A percentile compares a stretch with the other conserved stretches of the same genome.
Evolutionary conservation across 164 flowering plant species (phyloP).

Genomic region (Berberis thunbergii): DNA sequence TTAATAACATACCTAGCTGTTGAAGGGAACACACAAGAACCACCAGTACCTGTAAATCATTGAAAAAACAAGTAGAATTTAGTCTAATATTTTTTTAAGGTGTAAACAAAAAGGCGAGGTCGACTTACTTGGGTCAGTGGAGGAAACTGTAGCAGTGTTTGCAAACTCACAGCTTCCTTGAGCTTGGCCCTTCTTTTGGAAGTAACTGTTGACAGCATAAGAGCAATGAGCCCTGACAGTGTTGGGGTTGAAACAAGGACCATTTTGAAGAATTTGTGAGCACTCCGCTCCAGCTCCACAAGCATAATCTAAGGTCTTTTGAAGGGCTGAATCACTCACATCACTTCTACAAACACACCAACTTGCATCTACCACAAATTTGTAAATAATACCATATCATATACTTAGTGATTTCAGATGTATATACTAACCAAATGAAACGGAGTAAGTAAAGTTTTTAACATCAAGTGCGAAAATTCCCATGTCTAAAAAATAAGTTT

Average conservation of each 20-base stretch:
- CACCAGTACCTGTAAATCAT: conserved; percentile 21
- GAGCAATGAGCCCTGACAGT: conserved; percentile 61
- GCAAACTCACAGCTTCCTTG: conserved; percentile 52
- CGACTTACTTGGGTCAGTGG: conserved; percentile 36
- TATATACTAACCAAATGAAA: background rate
- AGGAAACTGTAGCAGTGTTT: conserved; percentile 31
- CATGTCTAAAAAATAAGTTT: background rate
- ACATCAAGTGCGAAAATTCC: background rate
- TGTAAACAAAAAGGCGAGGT: background rate
- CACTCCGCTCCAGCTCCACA: conserved; percentile 91
- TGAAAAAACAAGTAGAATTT: background rate
- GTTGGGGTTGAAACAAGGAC: conserved; percentile 65
- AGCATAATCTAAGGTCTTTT: conserved; percentile 70
- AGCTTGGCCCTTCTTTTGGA: conserved; percentile 45
- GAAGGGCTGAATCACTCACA: conserved; percentile 31
- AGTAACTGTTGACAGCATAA: conserved; percentile 80
- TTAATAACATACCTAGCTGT: conserved; percentile 26
- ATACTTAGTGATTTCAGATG: background rate
- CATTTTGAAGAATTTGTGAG: conserved; percentile 37
- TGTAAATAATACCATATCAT: background rate
- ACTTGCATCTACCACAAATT: conserved; percentile 40
- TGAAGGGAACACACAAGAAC: conserved; percentile 32
- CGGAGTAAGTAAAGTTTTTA: background rate
- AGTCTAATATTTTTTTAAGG: background rate
- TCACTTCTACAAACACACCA: conserved; percentile 56